Evolutionary conservation across 2,329 filamentous ascomycete genomes (phyloP).

Genomic region (Colletotrichum truncatum): DNA sequence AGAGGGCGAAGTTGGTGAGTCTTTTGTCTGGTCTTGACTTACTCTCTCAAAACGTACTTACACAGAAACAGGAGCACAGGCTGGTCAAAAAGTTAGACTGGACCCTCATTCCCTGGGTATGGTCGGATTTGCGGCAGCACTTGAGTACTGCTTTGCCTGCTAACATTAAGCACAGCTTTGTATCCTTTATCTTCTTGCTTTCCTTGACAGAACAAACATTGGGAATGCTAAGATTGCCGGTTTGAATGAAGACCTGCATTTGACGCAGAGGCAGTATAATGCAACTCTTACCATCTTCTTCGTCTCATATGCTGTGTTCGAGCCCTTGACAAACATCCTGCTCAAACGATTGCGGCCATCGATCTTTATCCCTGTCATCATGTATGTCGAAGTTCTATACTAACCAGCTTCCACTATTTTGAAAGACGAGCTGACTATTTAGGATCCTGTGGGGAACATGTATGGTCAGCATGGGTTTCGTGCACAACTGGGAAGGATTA

Average conservation of each 20-base stretch:
- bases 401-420: not conserved
- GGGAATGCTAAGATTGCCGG: conserved; percentile 59
- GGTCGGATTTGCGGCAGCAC: no score
- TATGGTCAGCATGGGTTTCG: conserved; percentile 77
- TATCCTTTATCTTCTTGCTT: conserved; percentile 70
- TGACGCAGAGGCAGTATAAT: conserved; percentile 68
- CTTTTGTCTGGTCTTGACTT: no score
- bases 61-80: not conserved
- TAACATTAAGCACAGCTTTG: no score
- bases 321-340: conserved; percentile 80
- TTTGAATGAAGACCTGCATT: conserved; percentile 43
- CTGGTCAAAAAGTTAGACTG: conserved; percentile 2
- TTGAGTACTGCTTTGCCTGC: no score
- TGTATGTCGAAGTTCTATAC: conserved; percentile 57
- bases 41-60: not conserved
- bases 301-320: conserved; percentile 72
- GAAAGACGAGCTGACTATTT: conserved; percentile 32
- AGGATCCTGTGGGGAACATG: conserved; percentile 72
- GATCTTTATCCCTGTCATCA: conserved; percentile 83
- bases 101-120: conserved; percentile 18
- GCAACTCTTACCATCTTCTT: conserved; percentile 71
- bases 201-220: conserved; percentile 62
- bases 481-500: conserved; percentile 69
- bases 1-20: not conserved
- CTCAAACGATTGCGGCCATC: conserved; percentile 81